Evolutionary conservation across 371 early-diverging fungal genomes (phyloP).

Genomic region (Fennellomyces sp.): DNA sequence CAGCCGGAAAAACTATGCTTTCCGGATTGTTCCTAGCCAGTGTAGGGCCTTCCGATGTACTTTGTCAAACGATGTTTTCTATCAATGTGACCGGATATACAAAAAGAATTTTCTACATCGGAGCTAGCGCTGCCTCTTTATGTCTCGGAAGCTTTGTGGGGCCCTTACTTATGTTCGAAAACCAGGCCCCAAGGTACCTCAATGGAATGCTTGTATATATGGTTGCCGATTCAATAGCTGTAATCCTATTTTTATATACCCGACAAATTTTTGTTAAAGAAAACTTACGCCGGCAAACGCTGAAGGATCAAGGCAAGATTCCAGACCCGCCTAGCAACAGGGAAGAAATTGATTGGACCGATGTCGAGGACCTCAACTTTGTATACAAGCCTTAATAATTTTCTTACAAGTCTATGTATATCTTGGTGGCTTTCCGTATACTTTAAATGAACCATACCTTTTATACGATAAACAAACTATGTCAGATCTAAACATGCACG

Average conservation of each 20-base stretch:
- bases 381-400: conserved; percentile 31
- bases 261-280: conserved; percentile 5
- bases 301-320: background rate
- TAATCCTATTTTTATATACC: conserved; percentile 17
- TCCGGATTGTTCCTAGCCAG: background rate
- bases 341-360: conserved; percentile 38
- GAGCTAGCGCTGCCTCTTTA: background rate
- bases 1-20: background rate
- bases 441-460: no score
- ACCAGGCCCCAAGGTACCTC: background rate
- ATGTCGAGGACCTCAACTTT: conserved; percentile 40
- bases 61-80: background rate
- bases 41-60: background rate
- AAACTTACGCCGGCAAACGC: background rate
- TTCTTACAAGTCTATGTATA: no score
- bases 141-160: background rate
- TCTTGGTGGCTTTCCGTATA: no score
- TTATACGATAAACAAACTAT: no score
- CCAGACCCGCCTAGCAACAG: conserved; percentile 13
- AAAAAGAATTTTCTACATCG: background rate
- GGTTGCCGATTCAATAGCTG: conserved; percentile 12
- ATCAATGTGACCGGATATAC: background rate
- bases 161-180: background rate
- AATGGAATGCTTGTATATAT: background rate
- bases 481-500: no score